phyloP scores from a whole-genome alignment of 768 basidiomycete species.

The Amanita fuliginea region DNA sequence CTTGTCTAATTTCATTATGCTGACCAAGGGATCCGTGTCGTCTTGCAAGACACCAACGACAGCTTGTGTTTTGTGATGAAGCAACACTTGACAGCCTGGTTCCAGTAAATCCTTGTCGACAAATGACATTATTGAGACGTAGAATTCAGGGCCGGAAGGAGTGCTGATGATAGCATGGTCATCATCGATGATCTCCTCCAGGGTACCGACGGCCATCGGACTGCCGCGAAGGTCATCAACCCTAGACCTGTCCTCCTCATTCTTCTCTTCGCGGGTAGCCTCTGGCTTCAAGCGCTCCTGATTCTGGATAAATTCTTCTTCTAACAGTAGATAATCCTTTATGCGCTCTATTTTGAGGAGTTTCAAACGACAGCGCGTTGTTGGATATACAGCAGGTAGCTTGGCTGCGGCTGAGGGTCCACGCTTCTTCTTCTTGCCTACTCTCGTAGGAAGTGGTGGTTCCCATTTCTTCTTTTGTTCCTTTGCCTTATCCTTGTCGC shows the following conservation, averaged over 20 bases:
- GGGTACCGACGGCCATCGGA: slow-evolving; percentile 96
- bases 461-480: slow-evolving; percentile 93
- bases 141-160: slow-evolving; percentile 89
- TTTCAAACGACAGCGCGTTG: slow-evolving; percentile 89
- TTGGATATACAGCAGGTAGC: slow-evolving; percentile 87
- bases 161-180: slow-evolving; percentile 99
- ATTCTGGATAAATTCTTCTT: slow-evolving; percentile 90
- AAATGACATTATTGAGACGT: slow-evolving; percentile 95
- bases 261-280: slow-evolving; percentile 84
- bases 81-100: slow-evolving; percentile 87
- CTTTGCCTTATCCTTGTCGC: slow-evolving; percentile 37
- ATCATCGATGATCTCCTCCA: slow-evolving; percentile 97
- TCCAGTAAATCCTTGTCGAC: slow-evolving; percentile 98
- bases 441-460: slow-evolving; percentile 91
- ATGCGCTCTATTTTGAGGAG: slow-evolving; percentile 96
- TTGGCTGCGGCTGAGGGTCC: slow-evolving; percentile 90
- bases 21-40: slow-evolving; percentile 92
- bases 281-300: slow-evolving; percentile 88
- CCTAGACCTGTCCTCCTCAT: slow-evolving; percentile 86
- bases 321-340: slow-evolving; percentile 93
- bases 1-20: slow-evolving; percentile 98
- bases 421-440: slow-evolving; percentile 93
- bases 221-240: slow-evolving; percentile 92
- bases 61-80: slow-evolving; percentile 93
- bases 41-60: slow-evolving; percentile 95